Evolutionary conservation across 192 early-diverging fungal genomes (phyloP).

Genomic region (Linnemannia exigua): DNA sequence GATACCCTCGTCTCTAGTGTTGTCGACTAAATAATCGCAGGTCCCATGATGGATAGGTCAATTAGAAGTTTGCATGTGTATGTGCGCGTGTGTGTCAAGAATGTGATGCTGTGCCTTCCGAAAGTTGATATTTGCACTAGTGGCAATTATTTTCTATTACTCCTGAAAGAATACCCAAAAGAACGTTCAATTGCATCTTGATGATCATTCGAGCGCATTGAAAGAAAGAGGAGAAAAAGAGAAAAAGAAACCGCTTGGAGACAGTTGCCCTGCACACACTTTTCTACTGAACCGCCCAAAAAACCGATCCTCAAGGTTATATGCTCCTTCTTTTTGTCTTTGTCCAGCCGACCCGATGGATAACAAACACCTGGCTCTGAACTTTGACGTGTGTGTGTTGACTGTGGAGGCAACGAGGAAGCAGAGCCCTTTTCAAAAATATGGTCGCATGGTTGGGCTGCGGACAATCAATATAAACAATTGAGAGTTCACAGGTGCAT

Average conservation of each 20-base stretch:
- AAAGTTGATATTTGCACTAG: background rate
- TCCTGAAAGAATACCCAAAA: background rate
- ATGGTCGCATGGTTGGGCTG: slow-evolving; percentile 2
- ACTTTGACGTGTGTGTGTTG: background rate
- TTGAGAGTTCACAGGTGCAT: background rate
- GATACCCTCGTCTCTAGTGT: no score
- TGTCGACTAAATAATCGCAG: background rate
- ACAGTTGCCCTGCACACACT: background rate
- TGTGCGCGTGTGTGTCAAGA: background rate
- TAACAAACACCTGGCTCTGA: background rate
- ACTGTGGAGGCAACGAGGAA: background rate
- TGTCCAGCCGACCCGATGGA: background rate
- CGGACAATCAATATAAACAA: slow-evolving; percentile 1
- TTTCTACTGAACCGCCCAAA: background rate
- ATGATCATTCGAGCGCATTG: background rate
- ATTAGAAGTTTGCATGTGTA: background rate
- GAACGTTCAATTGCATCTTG: background rate
- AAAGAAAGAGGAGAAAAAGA: background rate
- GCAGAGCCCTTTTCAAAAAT: background rate
- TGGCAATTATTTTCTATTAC: background rate
- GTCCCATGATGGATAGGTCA: background rate
- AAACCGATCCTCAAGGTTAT: background rate
- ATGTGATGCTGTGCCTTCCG: background rate
- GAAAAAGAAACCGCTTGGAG: background rate
- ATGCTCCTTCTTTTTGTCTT: background rate